These are phyloP conservation scores for Colletotrichum australisinense DNA, from an alignment of 2,329 filamentous ascomycete genomes.

Conservation along the genomic window DNA sequence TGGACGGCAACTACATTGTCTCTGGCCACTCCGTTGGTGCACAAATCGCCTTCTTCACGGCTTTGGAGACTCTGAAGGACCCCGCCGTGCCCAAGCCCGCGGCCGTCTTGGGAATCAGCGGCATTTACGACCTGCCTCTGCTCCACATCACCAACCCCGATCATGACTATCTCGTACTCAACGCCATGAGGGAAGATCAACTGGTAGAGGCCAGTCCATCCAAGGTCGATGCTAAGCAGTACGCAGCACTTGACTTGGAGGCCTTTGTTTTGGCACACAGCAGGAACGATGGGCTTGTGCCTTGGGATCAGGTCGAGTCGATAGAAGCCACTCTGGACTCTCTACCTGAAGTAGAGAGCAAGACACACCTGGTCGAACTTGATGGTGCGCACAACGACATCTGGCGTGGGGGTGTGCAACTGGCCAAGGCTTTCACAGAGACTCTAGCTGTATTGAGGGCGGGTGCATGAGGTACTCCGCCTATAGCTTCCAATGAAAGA, in stretches of 20 bases:
- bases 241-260: neutral
- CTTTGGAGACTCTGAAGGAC: constrained; percentile 2
- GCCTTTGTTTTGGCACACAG: constrained; percentile 26
- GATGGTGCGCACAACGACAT: constrained; percentile 26
- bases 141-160: constrained; percentile 58
- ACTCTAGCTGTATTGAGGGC: neutral
- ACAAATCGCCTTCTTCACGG: constrained; percentile 18
- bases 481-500: neutral
- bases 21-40: constrained; percentile 30
- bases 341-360: neutral
- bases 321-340: neutral
- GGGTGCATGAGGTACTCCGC: neutral
- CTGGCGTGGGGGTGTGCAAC: constrained; percentile 4
- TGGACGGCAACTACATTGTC: constrained; percentile 20
- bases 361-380: constrained; percentile 8
- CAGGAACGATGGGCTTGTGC: constrained; percentile 20
- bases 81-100: constrained; percentile 47
- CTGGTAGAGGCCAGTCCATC: constrained; percentile 63
- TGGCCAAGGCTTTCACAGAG: constrained; percentile 16
- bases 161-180: constrained; percentile 70
- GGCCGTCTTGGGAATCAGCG: constrained; percentile 69
- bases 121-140: constrained; percentile 73
- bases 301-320: constrained; percentile 15
- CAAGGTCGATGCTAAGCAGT: constrained; percentile 43
- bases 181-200: constrained; percentile 68